Evolutionary conservation across 2,329 filamentous ascomycete genomes (phyloP), one percentile per base, ranked within the genome.

Genomic region (Aureobasidium leucospermi): DNA sequence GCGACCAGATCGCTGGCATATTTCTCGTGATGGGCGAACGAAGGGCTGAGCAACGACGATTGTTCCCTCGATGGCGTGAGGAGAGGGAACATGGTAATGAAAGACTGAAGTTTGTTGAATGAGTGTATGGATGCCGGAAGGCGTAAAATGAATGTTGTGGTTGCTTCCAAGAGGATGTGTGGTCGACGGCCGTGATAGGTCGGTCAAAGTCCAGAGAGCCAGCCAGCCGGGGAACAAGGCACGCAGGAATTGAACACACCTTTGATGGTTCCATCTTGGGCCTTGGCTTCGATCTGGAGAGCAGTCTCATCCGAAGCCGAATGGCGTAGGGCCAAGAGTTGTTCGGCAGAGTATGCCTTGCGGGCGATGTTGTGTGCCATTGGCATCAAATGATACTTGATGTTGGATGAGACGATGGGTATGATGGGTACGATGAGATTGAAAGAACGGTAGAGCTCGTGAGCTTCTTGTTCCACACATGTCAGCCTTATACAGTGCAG

Each of bases 281-380:
- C 70, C 55, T 69, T 68, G 62, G 71, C 66, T 59, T 72, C 70
- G 43, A 73, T 73, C 11, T 69, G 63, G 62, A 72, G 66, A 8
- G 65, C 63, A 23, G 73, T 65, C 51, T 69, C 70, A 15, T 71
- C 67, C 10, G 70, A 73, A 16, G 65, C 67, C 8, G 69, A 67
- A 34, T 63, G 65, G 48, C 71, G 68, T 23, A 73, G 63, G 10
- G 68, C 69, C 55, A 71, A 69, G 15, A 73, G 64, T 62, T 72
- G 63, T 64, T 73, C 70, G 36, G 70, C 69, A 28, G 71, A 73
- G 64, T 73, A 73, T 43, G 71, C 69, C 56, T 69, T 68, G 53
- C 71, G 70, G 43, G 70, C 56, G 59, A 62, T 58, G 61, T 67
- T 61, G 46, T 60, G 62, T 29, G 60, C 58, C 62, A 63, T 63